Evolutionary conservation across 805 yeast genomes (phyloP), one percentile per base, ranked within the genome.

Genomic region (Candida morakotiae): DNA sequence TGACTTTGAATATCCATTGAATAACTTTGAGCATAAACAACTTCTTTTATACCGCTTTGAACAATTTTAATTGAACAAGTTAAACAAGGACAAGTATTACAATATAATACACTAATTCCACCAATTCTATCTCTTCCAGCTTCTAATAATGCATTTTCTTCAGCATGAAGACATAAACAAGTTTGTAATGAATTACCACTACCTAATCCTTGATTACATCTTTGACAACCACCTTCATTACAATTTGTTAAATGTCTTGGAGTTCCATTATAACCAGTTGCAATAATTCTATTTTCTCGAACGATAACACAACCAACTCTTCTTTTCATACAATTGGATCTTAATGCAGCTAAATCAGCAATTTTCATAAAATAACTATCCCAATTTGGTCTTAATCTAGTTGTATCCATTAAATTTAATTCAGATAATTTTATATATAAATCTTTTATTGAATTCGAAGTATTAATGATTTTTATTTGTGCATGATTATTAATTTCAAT

Each of bases 261-360:
- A 0, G 99, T 93, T 2, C 99, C 99, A 52, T 93, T 93, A 60
- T 93, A 93, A 0, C 99, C 99, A 0, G 99, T 93, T 2, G 98
- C 93, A 18, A 93, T 73, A 19, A 93, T 95, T 39, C 97, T 69
- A 26, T 77, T 78, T 32, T 86, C 93, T 37, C 87, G 73, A 2
- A 87, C 96, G 13, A 93, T 76, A 7, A 93, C 98, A 60, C 98
- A 91, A 0, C 99, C 99, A 2, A 93, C 99, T 37, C 95, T 72
- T 41, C 99, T 68, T 59, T 93, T 93, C 98, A 93, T 93, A 65
- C 99, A 93, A 49, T 93, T 93, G 19, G 95, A 82, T 46, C 99
- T 69, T 32, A 81, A 67, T 0, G 98, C 95, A 0, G 98, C 98
- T 51, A 93, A 70, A 47, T 87, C 88, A 0, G 98, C 97, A 41